These are phyloP conservation scores for Alisma plantagoaquatica DNA, from an alignment of 106 monocot genomes.

Conservation along the genomic window DNA sequence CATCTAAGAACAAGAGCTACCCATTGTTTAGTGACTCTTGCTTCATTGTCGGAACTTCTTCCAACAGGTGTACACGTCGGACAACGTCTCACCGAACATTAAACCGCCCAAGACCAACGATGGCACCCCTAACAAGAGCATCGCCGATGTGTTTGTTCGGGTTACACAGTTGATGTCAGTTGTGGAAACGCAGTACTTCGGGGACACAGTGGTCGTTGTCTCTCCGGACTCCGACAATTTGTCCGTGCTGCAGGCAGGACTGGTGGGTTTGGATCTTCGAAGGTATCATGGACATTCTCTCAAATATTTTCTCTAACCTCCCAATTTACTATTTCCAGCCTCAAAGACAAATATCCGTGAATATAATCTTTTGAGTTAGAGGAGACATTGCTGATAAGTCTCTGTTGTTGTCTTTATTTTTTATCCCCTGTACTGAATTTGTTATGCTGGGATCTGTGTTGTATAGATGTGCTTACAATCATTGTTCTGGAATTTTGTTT, in stretches of 20 bases:
- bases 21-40: not conserved
- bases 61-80: slow-evolving; percentile 69
- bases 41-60: not conserved
- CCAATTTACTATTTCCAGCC: not conserved
- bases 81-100: slow-evolving; percentile 58
- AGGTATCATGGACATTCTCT: no score
- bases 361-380: not conserved
- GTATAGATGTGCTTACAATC: not conserved
- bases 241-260: slow-evolving; percentile 70
- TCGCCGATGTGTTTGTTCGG: slow-evolving; percentile 80
- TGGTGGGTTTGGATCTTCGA: slow-evolving; percentile 66
- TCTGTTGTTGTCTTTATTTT: no score
- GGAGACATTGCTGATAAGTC: not conserved
- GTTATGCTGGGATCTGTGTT: no score
- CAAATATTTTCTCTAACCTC: no score
- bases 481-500: not conserved
- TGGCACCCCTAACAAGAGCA: slow-evolving; percentile 91
- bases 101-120: slow-evolving; percentile 75
- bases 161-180: slow-evolving; percentile 87
- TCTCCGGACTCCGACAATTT: slow-evolving; percentile 92
- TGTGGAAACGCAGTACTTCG: slow-evolving; percentile 82
- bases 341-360: not conserved
- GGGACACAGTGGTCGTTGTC: slow-evolving; percentile 68
- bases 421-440: no score
- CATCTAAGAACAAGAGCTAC: no score